phyloP scores from a whole-genome alignment of 345 rosid genomes.

The Combretum micranthum region DNA sequence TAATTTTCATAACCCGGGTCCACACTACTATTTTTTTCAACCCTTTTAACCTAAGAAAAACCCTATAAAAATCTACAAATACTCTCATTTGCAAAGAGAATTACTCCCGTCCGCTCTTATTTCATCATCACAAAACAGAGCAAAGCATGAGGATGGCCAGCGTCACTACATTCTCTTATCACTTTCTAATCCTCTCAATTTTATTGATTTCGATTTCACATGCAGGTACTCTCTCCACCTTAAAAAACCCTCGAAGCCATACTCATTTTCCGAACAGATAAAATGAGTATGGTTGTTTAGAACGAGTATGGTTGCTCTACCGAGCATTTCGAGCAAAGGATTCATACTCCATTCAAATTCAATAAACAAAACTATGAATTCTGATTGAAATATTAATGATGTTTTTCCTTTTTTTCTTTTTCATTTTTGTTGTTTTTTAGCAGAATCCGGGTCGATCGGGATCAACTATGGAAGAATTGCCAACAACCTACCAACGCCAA shows the following conservation, averaged over 20 bases:
- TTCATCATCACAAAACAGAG: constrained; percentile 8
- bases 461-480: constrained; percentile 86
- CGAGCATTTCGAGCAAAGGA: no score
- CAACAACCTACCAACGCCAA: constrained; percentile 58
- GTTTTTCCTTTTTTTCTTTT: no score
- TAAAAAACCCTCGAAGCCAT: no score
- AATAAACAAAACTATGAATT: no score
- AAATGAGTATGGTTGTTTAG: no score
- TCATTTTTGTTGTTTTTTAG: neutral
- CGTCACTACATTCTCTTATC: constrained; percentile 4
- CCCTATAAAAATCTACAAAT: constrained; percentile 1
- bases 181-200: constrained; percentile 26
- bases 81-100: neutral
- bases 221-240: constrained; percentile 23
- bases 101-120: neutral
- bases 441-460: constrained; percentile 58
- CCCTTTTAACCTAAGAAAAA: neutral
- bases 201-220: constrained; percentile 1
- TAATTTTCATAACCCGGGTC: no score
- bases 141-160: constrained; percentile 23
- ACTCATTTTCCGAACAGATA: no score
- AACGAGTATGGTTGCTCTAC: no score
- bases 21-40: neutral
- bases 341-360: no score
- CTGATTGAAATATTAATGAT: no score